Conservation (phyloP, 805 yeast species). For the Starmera caribaea region DNA sequence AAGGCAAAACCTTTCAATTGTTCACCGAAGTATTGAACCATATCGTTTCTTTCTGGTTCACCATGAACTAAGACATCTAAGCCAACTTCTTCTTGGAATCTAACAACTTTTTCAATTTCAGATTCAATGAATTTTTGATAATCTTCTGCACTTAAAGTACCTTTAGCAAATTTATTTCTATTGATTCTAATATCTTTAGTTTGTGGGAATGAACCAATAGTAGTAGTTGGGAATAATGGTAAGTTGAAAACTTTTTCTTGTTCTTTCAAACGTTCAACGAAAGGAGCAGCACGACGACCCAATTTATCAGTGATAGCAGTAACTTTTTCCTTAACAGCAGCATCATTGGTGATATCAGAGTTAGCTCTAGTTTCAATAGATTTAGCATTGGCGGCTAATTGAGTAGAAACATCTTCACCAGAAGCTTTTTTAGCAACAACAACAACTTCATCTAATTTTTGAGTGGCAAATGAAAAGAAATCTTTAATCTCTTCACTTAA, state of each 20-base stretch:
- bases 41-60: constrained; percentile 99
- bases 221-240: constrained; percentile 99
- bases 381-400: constrained; percentile 76
- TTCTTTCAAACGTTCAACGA: constrained; percentile 77
- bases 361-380: constrained; percentile 78
- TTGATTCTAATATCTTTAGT: constrained; percentile 97
- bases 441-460: constrained; percentile 89
- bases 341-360: constrained; percentile 86
- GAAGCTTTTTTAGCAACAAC: constrained; percentile 79
- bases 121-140: constrained; percentile 94
- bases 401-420: constrained; percentile 59
- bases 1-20: constrained; percentile 96
- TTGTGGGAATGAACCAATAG: constrained; percentile 99
- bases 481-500: constrained; percentile 86
- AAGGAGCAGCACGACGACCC: constrained; percentile 79
- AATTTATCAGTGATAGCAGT: constrained; percentile 64
- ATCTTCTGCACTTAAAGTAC: constrained; percentile 89
- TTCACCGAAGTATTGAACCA: constrained; percentile 99
- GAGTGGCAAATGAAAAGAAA: constrained; percentile 98
- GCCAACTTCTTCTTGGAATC: constrained; percentile 99
- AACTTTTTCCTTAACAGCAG: constrained; percentile 82
- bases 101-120: constrained; percentile 91
- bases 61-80: constrained; percentile 98
- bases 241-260: constrained; percentile 84
- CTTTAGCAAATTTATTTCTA: constrained; percentile 98